Evolutionary conservation across 495 filamentous ascomycete genomes (phyloP), one percentile per base, ranked within the genome.

Genomic region (Neurospora sublineolata): DNA sequence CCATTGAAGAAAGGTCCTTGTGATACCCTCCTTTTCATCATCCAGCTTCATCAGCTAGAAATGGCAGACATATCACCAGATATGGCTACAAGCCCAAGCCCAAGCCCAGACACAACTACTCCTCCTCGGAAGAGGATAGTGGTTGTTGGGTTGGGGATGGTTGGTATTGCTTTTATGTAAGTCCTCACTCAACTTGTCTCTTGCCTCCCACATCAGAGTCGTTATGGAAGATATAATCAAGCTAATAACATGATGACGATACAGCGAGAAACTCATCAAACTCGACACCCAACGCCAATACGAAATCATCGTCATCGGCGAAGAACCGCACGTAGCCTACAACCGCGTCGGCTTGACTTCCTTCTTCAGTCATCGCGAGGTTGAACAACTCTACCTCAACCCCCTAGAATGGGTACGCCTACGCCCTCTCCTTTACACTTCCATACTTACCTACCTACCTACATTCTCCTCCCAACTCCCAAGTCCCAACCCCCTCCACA

Each of bases 301-400:
- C 79, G 89, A 96, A 77, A 88, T 98, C 64, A 84, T 94, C 10
- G 94, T 97, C 40, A 92, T 98, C 78, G 94, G 94, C 77, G 94
- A 98, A 77, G 94, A 98, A 78, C 83, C 91, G 1, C 91, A 98
- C 82, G 82, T 97, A 72, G 94, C 94, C 3, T 98, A 98, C 81
- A 98, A 98, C 77, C 91, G 94, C 68, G 94, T 98, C 27, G 94
- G 94, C n/a, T 85, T 98, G 44, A 97, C 94, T 8, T 92, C 89
- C 44, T 98, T 94, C 83, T 98, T 98, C 76, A 90, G 93, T 76
- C 94, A 97, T 81, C 87, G 94, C 72, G 88, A 93, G 73, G 91
- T 96, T 18, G 93, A 97, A 81, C 93, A 95, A 76, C 78, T 98
- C 52, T 97, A 97, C 75, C 85, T 98, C 36, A 96, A 97, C 76